Evolutionary conservation across 371 early-diverging fungal species (phyloP), one percentile per base, ranked within the genome.

Genomic region (Gilbertella persicaria): DNA sequence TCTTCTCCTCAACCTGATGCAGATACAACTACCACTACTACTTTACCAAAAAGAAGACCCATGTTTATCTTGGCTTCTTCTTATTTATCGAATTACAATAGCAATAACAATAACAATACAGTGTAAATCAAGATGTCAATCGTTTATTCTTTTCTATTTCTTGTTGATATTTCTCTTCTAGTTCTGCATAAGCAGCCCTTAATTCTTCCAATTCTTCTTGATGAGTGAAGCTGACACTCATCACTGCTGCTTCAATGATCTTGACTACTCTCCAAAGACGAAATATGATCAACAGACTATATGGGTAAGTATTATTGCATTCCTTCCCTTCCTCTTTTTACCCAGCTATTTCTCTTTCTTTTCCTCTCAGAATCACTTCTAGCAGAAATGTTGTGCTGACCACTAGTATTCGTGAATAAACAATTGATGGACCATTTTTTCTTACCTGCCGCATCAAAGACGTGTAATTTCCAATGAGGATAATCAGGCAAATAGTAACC

Each of bases 181-280:
- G 38, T 38, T 49, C 36, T 2, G 48, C 53, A 20, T 62, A 61
- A 25, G 56, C 54, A 5, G 55, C 55, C 28, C 41, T 53, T 1
- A 70, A 17, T 17, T 25, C 26, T 24, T 67, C 62, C 4, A 60
- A 23, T 46, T 57, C 50, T 45, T 73, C 71, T 24, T 73, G 38
- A 20, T 73, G 61, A 5, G 59, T 44, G 44, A 42, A 63, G 13
- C 65, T 67, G 2, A 75, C 54, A 13, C 78, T 66, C 41, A 67
- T 42, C 0, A 70, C 61, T 4, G 70, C 71, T 9, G 78, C 73
- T 51, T 78, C 78, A 24, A 69, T 62, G 33, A 78, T 60, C 41
- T 74, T 71, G 35, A 78, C 70, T 12, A 78, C 53, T 42, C 78
- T 64, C 78, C 78, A 78, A n/a, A 74, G 49, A 67, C 73, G 79